Evolutionary conservation across 495 filamentous ascomycete species (phyloP), one percentile per base, ranked within the genome.

Genomic region (Aspergillus cavernicola): DNA sequence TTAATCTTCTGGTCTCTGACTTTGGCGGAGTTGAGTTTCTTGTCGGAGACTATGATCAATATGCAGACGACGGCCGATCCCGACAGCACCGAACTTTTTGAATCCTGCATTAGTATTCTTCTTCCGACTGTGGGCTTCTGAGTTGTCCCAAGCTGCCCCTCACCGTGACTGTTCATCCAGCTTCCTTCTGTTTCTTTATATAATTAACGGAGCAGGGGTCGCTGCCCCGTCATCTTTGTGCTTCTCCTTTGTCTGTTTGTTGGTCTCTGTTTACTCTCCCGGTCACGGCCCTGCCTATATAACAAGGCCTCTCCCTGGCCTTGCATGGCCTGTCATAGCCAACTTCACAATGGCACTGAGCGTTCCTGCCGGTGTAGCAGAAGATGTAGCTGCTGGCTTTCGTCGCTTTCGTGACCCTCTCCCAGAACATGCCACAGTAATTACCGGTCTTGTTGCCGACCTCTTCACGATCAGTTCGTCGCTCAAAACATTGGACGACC

Each of bases 301-400:
- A 41, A 11, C 35, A 23, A 20, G 43, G n/a, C 6, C 23, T 20
- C 29, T 38, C 45, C 28, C 15, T 50, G 40, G 52, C 35, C 44
- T 39, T 62, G 53, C 44, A 62, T 58, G 59, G 56, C 45, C 49
- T 41, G 32, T 48, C 28, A 44, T 52, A 40, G 39, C 38, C 51
- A 38, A 53, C 37, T 15, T 52, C 52, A 59, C 24, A 15, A 78
- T 80, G 73, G 72, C 70, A 48, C 68, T 84, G 62, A 64, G 76
- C 53, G 63, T 66, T 24, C 68, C 74, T 56, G 79, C 76, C 60
- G 68, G 76, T 55, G 68, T 71, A 39, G 76, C 76, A 44, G 73
- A 81, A 55, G 78, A 80, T 43, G 72, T 78, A 45, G 80, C 80
- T 19, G 66, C 74, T 38, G 78, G 74, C 50, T 72, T 86, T 45